Conservation (phyloP, 2,329 filamentous ascomycete genomes). For the Verticillium alfalfae region DNA sequence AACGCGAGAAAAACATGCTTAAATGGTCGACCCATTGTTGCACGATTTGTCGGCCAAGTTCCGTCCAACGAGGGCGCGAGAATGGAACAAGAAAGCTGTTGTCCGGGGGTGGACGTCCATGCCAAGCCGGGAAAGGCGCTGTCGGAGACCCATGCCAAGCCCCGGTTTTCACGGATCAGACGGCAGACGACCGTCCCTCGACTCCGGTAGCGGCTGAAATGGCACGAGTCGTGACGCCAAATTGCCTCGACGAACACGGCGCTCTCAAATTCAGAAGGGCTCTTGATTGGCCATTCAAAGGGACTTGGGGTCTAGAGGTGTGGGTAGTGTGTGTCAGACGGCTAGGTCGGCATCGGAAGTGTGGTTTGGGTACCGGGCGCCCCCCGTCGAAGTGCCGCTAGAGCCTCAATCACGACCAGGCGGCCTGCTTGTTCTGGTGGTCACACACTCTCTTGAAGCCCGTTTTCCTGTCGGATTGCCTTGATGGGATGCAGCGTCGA, state of each 20-base stretch:
- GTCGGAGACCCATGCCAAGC: not conserved
- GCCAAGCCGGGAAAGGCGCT: slow-evolving; percentile 1
- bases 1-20: not conserved
- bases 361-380: not conserved
- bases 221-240: not conserved
- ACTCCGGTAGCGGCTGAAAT: not conserved
- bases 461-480: not conserved
- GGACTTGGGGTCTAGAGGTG: not conserved
- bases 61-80: not conserved
- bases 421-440: not conserved
- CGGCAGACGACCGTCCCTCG: not conserved
- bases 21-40: not conserved
- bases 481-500: not conserved
- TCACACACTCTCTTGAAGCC: no score
- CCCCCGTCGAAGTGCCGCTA: not conserved
- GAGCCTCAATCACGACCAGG: not conserved
- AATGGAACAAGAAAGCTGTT: not conserved
- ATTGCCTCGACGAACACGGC: not conserved
- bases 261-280: not conserved
- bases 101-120: not conserved
- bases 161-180: slow-evolving; percentile 1
- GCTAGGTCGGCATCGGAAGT: not conserved
- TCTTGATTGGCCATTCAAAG: not conserved
- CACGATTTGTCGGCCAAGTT: not conserved
- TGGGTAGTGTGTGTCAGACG: not conserved